phyloP scores from a whole-genome alignment of 2,329 filamentous ascomycete species.

The Pseudofabraea citricarpa region DNA sequence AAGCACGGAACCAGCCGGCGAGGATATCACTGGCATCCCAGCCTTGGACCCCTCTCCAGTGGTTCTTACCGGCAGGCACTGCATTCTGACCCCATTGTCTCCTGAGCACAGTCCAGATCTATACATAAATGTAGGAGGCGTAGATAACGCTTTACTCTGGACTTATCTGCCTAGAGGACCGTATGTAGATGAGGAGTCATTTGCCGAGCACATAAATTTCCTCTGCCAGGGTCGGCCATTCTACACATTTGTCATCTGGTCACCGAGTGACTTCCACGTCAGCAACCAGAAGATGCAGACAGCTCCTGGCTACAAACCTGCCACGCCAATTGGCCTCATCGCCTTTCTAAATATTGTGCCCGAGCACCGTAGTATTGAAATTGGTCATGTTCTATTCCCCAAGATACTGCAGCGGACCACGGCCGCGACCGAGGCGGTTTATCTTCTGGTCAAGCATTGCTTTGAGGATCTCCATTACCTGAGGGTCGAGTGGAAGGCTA shows the following conservation, averaged over 20 bases:
- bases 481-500: constrained; percentile 61
- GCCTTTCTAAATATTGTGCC: constrained; percentile 41
- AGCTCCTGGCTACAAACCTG: constrained; percentile 8
- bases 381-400: constrained; percentile 51
- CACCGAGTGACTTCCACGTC: constrained; percentile 17
- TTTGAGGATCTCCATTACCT: constrained; percentile 50
- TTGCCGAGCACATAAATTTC: constrained; percentile 25
- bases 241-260: constrained; percentile 40
- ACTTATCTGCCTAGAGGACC: constrained; percentile 36
- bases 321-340: constrained; percentile 36
- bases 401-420: constrained; percentile 45
- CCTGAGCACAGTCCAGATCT: constrained; percentile 13
- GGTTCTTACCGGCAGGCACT: constrained; percentile 9
- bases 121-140: constrained; percentile 14
- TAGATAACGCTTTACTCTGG: constrained; percentile 28
- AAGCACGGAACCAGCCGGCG: background rate
- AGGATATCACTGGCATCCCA: constrained; percentile 1
- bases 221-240: constrained; percentile 27
- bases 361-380: constrained; percentile 46
- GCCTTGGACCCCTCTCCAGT: constrained; percentile 1
- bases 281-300: background rate
- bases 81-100: constrained; percentile 15
- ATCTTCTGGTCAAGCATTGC: constrained; percentile 46
- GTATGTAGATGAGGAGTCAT: constrained; percentile 24
- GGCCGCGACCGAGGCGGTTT: constrained; percentile 53